Evolutionary conservation across 306 rosid species (phyloP).

Genomic region (Cicer pinnatifidum): DNA sequence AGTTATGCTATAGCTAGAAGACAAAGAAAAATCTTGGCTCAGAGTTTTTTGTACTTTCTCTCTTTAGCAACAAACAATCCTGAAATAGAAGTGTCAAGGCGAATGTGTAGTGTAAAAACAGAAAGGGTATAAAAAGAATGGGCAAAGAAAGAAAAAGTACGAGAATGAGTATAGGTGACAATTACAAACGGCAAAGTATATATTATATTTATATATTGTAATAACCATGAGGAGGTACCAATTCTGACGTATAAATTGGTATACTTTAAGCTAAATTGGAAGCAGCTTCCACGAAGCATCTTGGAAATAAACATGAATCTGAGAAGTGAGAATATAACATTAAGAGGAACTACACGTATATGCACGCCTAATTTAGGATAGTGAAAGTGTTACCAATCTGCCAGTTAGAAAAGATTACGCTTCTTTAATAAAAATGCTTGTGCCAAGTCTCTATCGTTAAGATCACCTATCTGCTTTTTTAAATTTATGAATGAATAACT

Average conservation of each 20-base stretch:
- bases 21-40: not conserved
- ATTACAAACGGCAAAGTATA: not conserved
- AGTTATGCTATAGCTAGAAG: not conserved
- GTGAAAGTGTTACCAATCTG: not conserved
- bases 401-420: constrained; percentile 3
- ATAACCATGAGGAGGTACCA: not conserved
- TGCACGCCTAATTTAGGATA: not conserved
- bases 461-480: not conserved
- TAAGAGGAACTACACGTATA: not conserved
- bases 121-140: not conserved
- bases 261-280: not conserved
- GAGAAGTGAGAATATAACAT: not conserved
- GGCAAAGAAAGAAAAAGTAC: not conserved
- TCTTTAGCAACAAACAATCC: constrained; percentile 15
- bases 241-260: not conserved
- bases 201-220: not conserved
- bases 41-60: not conserved
- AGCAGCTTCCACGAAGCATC: constrained; percentile 28
- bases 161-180: not conserved
- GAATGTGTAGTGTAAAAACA: not conserved
- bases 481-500: not conserved
- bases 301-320: not conserved
- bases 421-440: not conserved
- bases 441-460: not conserved
- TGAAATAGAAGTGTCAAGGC: not conserved